Evolutionary conservation across 2,329 filamentous ascomycete genomes (phyloP), one percentile per base, ranked within the genome.

Genomic region (Atkinsonella texensis): DNA sequence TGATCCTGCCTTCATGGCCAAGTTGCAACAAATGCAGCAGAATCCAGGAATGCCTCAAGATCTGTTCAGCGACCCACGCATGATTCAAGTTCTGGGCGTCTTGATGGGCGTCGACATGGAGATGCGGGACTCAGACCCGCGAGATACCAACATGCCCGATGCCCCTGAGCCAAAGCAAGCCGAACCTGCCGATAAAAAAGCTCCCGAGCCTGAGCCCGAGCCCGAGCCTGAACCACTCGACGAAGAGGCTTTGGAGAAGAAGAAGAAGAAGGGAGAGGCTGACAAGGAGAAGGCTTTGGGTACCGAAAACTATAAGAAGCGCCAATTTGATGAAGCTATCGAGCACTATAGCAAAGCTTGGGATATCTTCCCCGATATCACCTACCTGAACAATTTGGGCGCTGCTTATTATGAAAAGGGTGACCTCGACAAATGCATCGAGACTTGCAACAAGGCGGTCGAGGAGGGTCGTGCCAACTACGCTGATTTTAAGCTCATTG

Each of bases 241-340:
- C 58, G 89, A 95, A 63, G 93, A 97, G 68, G 79, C 84, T 0
- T 67, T 82, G 52, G 87, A 86, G 55, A 89, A 90, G 71, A 87
- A 87, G 72, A 87, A 93, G 75, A 88, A 89, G 41, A 95, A 97
- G 75, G 87, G 85, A 63, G 88, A 86, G 56, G 93, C 90, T 44
- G 93, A 98, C 61, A 87, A 89, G 67, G 87, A 96, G 72, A 98
- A 98, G 81, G 87, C 84, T 32, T 75, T 94, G 52, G 93, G 93
- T 53, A 98, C 91, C 13, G 89, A 93, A 60, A 84, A 85, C 68
- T 98, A 98, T 79, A 98, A 98, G 84, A 97, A 97, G 80, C 85
- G 89, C 60, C 84, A 96, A 65, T 96, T 98, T 59, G 93, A 97
- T 62, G 83, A 86, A 64, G 93, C 93, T 48, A 96, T 98, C 62